A percentile compares a stretch with the other conserved stretches of the same genome.
Evolutionary conservation across 176 grass and related monocot genomes (phyloP).

Genomic region (Typha latifolia): DNA sequence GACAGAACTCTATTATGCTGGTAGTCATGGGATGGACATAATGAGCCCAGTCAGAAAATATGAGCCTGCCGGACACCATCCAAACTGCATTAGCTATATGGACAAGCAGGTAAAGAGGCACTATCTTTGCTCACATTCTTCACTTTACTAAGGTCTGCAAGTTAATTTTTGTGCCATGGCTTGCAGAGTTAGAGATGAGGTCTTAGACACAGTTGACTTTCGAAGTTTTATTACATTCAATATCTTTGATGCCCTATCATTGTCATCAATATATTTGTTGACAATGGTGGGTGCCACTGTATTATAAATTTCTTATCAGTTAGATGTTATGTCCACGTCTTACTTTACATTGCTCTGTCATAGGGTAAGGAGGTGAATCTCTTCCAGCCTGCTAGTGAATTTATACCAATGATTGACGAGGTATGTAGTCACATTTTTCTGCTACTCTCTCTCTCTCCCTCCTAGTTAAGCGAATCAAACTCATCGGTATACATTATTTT

Average conservation of each 20-base stretch:
- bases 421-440: conserved; percentile 29
- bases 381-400: conserved; percentile 88
- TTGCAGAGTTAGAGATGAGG: too few species aligned
- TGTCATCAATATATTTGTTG: not conserved
- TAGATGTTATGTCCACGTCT: not conserved
- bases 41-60: conserved; percentile 41
- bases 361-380: conserved; percentile 52
- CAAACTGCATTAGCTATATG: conserved; percentile 10
- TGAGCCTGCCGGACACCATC: conserved; percentile 7
- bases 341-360: conserved; percentile 2
- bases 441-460: not conserved
- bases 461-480: not conserved
- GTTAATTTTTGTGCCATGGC: too few species aligned
- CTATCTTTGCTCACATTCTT: not conserved
- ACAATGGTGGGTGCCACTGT: not conserved
- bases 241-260: not conserved
- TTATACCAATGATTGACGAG: conserved; percentile 89
- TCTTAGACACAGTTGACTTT: too few species aligned
- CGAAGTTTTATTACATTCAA: not conserved
- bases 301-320: not conserved
- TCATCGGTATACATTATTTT: not conserved
- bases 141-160: not conserved
- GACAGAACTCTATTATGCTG: conserved; percentile 81
- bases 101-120: conserved; percentile 24
- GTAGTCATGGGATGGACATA: conserved; percentile 99